Percentiles rank a stretch among this genome's conserved stretches.
phyloP scores from a whole-genome alignment of 2,329 filamentous ascomycete species.

The Thermochaetoides dissita region DNA sequence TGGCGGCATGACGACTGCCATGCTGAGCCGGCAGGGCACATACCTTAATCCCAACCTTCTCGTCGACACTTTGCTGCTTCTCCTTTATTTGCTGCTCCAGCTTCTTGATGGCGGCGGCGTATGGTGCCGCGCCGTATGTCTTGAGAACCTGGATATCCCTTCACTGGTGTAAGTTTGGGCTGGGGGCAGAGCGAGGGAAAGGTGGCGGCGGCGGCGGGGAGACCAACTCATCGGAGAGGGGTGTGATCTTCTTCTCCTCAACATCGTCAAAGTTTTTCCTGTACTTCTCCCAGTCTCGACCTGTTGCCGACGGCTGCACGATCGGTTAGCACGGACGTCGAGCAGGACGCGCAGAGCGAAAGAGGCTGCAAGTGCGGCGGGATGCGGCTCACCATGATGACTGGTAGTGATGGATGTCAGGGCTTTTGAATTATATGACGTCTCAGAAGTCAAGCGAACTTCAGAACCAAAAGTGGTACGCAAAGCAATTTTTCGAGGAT shows the following conservation, averaged over 20 bases:
- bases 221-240: conserved; percentile 84
- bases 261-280: conserved; percentile 96
- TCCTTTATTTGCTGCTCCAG: conserved; percentile 99
- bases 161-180: conserved; percentile 12
- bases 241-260: conserved; percentile 99
- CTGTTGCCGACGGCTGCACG: conserved; percentile 80
- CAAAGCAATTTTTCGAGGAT: too few relatives aligned
- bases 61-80: conserved; percentile 93
- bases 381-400: conserved; percentile 13
- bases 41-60: conserved; percentile 89
- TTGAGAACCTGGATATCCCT: conserved; percentile 99
- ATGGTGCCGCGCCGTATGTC: conserved; percentile 94
- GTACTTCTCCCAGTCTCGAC: conserved; percentile 96
- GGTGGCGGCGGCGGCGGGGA: neutral
- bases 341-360: too few relatives aligned
- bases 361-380: too few relatives aligned
- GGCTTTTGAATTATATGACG: neutral
- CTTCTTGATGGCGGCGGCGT: conserved; percentile 86
- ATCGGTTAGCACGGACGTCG: too few relatives aligned
- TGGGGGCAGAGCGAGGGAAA: neutral
- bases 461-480: too few relatives aligned
- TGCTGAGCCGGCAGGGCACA: neutral
- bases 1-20: neutral
- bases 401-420: conserved; percentile 1
- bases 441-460: too few relatives aligned